These are phyloP conservation scores for Yamadazyma philogaea DNA, from an alignment of 805 yeast species.

Conservation along the genomic window DNA sequence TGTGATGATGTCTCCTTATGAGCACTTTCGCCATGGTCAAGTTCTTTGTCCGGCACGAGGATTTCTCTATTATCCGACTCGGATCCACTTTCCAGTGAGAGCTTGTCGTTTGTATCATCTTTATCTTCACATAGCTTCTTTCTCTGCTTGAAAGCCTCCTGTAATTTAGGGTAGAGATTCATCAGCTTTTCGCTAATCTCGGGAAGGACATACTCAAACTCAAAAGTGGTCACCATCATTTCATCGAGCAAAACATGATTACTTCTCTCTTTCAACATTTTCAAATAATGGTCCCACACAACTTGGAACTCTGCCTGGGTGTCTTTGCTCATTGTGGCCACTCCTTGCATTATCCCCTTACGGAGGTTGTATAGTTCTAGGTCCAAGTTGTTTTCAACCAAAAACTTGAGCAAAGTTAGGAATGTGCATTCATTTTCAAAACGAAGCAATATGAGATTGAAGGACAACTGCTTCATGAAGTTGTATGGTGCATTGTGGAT, in stretches of 20 bases:
- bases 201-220: conserved; percentile 3
- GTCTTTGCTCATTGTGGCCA: not conserved
- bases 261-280: not conserved
- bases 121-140: conserved; percentile 6
- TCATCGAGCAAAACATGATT: conserved; percentile 7
- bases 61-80: conserved; percentile 6
- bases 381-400: conserved; percentile 25
- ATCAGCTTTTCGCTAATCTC: not conserved
- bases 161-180: conserved; percentile 1
- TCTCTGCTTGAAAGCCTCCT: not conserved
- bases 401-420: conserved; percentile 19
- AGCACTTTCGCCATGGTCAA: conserved; percentile 1
- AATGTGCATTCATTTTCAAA: conserved; percentile 19
- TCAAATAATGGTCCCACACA: conserved; percentile 8
- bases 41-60: conserved; percentile 5
- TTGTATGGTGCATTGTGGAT: conserved; percentile 35
- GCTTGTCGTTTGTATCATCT: conserved; percentile 7
- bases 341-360: conserved; percentile 8
- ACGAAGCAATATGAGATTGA: conserved; percentile 19
- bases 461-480: conserved; percentile 24
- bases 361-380: conserved; percentile 19
- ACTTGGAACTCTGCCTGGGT: conserved; percentile 5
- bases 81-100: conserved; percentile 12
- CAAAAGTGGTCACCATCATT: conserved; percentile 4
- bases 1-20: not conserved